Conservation (phyloP, 352 stramenopile genomes). For the Halophytophthora polymorphica region DNA sequence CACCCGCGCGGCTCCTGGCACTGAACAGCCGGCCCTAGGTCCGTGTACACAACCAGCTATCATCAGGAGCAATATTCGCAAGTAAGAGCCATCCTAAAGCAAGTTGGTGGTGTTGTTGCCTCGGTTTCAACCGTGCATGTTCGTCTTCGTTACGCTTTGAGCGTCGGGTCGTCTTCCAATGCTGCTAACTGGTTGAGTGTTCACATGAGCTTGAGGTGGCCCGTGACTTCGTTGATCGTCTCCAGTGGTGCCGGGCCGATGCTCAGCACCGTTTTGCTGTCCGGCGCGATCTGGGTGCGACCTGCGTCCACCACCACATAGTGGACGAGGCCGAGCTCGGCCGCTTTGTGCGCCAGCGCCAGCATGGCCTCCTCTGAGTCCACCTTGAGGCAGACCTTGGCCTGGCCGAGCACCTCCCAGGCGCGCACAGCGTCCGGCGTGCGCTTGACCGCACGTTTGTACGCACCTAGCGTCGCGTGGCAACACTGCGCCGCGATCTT, state of each 20-base stretch:
- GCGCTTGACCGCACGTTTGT: slow-evolving; percentile 89
- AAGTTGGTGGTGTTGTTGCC: too few relatives aligned
- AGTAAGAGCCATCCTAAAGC: not conserved
- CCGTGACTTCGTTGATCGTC: slow-evolving; percentile 67
- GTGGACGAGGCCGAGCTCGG: slow-evolving; percentile 61
- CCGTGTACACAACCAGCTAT: too few relatives aligned
- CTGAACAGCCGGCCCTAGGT: not conserved
- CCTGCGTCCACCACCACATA: slow-evolving; percentile 86
- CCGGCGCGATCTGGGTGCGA: slow-evolving; percentile 81
- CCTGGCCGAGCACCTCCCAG: slow-evolving; percentile 84
- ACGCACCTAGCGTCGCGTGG: slow-evolving; percentile 92
- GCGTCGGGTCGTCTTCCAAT: too few relatives aligned
- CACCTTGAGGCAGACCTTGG: slow-evolving; percentile 85
- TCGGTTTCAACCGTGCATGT: too few relatives aligned
- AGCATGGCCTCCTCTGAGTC: slow-evolving; percentile 84
- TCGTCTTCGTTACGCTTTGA: too few relatives aligned
- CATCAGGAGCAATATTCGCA: too few relatives aligned
- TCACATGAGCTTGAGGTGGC: slow-evolving; percentile 87
- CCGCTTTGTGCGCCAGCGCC: slow-evolving; percentile 55
- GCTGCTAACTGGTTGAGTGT: too few relatives aligned
- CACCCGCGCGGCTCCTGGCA: not conserved
- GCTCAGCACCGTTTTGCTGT: slow-evolving; percentile 81
- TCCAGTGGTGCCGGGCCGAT: slow-evolving; percentile 74
- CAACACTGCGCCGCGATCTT: slow-evolving; percentile 88
- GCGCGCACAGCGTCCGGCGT: slow-evolving; percentile 62